Evolutionary conservation across 768 basidiomycete species (phyloP), one percentile per base, ranked within the genome.

Genomic region (Tricholoma sp.): DNA sequence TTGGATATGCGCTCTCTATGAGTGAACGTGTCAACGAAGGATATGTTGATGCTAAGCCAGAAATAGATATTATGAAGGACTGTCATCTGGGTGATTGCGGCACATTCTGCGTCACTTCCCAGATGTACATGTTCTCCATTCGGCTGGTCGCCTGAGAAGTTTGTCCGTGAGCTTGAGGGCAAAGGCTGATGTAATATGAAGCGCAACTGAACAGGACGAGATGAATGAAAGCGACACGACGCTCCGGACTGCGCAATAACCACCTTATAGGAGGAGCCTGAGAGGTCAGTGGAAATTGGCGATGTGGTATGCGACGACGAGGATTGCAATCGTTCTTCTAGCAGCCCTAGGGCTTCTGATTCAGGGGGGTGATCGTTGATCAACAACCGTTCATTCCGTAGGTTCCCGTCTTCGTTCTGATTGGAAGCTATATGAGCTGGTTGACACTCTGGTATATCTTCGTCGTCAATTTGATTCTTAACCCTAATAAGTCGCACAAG

Each of bases 241-340:
- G 94, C 94, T 47, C 96, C 96, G 12, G 94, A 94, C 6, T 88
- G 83, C 11, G 92, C 86, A 24, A 98, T 76, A 52, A 86, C 77
- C 2, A 79, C 76, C 37, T 77, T 73, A 61, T 81, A 79, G 41
- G 76, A 71, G 16, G 78, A 72, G 27, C 75, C 74, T 18, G 72
- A 61, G 58, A 74, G 74, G 18, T 71, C 60, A 21, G 75, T 72
- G n/a, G 77, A 74, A 27, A 64, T 54, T 4, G 77, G 73, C 49
- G 70, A 63, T 12, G 45, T 22, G 12, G 10, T 46, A 56, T 79
- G 79, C 31, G 77, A 74, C 3, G 75, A 74, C 5, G 74, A 72
- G 10, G 71, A 57, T 47, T 62, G 67, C 59, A 64, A 65, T 22
- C 65, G 60, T 66, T 76, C 66, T 66, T 72, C 63, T 22, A 55